Evolutionary conservation across 2,329 filamentous ascomycete genomes (phyloP).

Genomic region (Aspergillus sp.): DNA sequence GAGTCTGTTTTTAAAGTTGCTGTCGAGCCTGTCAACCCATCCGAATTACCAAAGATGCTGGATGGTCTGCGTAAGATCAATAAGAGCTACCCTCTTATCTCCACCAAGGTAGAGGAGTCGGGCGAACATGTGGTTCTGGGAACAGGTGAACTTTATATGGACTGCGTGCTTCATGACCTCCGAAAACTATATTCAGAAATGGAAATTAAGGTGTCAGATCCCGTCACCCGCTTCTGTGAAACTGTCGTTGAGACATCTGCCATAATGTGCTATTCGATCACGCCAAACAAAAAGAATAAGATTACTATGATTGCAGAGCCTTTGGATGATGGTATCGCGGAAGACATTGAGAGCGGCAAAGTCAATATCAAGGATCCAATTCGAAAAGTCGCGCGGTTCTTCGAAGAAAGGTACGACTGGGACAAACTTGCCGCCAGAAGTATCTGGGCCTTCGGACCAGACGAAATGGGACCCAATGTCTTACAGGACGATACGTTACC

Average conservation of each 20-base stretch:
- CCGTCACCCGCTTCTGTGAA: conserved; percentile 95
- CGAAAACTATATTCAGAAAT: conserved; percentile 94
- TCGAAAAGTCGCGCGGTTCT: conserved; percentile 90
- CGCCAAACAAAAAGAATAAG: conserved; percentile 99
- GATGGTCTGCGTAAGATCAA: conserved; percentile 95
- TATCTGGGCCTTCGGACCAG: conserved; percentile 97
- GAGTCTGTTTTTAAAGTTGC: conserved; percentile 97
- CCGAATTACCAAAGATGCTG: conserved; percentile 96
- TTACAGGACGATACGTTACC: conserved; percentile 94
- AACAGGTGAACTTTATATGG: conserved; percentile 99
- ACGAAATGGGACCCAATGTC: conserved; percentile 91
- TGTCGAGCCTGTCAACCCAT: conserved; percentile 96
- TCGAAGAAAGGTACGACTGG: conserved; percentile 96
- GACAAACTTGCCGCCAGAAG: conserved; percentile 89
- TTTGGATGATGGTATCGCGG: conserved; percentile 87
- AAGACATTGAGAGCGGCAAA: conserved; percentile 85
- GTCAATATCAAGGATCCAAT: conserved; percentile 92
- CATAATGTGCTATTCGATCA: conserved; percentile 96
- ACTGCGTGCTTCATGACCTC: conserved; percentile 93
- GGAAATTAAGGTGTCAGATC: conserved; percentile 98
- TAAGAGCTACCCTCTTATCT: conserved; percentile 93
- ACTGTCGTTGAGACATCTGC: conserved; percentile 96
- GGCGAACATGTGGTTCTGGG: conserved; percentile 94
- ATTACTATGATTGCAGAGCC: conserved; percentile 98
- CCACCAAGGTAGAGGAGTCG: conserved; percentile 96